A percentile compares a stretch with the other conserved stretches of the same genome.
Evolutionary conservation across 2,329 filamentous ascomycete genomes (phyloP).

Genomic region (Apiospora pterosperma): DNA sequence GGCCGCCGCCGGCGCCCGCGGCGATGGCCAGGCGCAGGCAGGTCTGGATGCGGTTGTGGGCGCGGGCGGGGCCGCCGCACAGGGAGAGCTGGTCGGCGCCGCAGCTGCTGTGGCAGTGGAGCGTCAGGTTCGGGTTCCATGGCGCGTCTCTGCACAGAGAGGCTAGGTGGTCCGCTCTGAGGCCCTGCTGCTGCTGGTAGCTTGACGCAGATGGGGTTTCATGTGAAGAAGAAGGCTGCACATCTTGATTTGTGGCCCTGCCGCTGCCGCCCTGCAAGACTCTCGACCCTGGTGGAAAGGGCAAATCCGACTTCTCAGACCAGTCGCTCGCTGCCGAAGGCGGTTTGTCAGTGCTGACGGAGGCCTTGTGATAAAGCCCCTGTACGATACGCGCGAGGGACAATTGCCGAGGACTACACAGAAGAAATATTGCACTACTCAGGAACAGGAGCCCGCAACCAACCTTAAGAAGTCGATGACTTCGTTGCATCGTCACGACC

Average conservation of each 20-base stretch:
- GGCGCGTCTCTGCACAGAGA: conserved; percentile 14
- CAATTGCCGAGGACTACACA: background rate
- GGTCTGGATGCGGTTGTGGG: conserved; percentile 9
- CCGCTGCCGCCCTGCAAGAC: background rate
- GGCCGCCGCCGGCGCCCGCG: conserved; percentile 1
- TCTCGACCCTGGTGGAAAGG: background rate
- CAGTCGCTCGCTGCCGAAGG: background rate
- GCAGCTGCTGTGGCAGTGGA: conserved; percentile 9
- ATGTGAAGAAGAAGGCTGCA: background rate
- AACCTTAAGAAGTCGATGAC: background rate
- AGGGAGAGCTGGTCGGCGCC: conserved; percentile 4
- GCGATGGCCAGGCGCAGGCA: conserved; percentile 11
- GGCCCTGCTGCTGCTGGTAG: background rate
- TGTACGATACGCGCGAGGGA: background rate
- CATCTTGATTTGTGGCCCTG: background rate
- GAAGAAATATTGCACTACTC: background rate
- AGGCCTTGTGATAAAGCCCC: background rate
- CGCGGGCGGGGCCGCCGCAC: conserved; percentile 10
- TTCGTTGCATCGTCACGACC: background rate
- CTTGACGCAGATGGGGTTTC: background rate
- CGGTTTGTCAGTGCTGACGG: background rate
- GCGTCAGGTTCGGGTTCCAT: conserved; percentile 6
- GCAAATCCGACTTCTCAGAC: background rate
- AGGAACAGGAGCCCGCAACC: background rate
- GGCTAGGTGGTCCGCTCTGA: background rate